Base-by-base conservation (phyloP, 2,329 filamentous ascomycete species). In the Ambrosiella cleistominuta region DNA sequence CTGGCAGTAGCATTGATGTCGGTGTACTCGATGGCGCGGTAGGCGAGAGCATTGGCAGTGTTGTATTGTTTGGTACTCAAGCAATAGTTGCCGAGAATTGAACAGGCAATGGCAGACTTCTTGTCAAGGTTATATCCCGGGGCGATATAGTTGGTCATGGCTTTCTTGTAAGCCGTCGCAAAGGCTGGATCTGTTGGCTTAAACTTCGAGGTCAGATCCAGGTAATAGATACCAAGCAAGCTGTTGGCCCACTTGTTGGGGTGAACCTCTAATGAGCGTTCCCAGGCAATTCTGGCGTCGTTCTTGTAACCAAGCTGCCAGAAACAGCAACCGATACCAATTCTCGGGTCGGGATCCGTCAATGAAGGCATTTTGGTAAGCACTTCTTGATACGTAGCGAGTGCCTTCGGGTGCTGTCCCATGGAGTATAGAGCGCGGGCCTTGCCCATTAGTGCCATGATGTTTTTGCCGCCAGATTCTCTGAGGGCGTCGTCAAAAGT, bases 241-340 rank as follows among this genome's bases (percentile, higher is more conserved):
- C 95, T 88, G 65, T 94, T 89, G 55, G 90, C 90, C 61, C 89
- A 81, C 71, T 95, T 96, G 19, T 89, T 79, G 0, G 87, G 82
- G 65, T 77, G 81, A 66, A 96, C 78, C 67, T 94, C 87, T 36
- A 96, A 72, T 11, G 85, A 82, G 62, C 93, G 79, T 67, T 95
- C 86, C 93, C 93, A 98, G 11, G 93, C 91, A 53, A 76, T 74
- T 67, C 87, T 91, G 7, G 94, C 93, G 65, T 95, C 88, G 39
- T 95, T 88, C 69, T 94, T 96, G 74, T 88, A 89, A 9, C 90
- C 90, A 36, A 98, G 76, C 69, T 95, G 88, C 93, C 94, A 98
- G 69, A 96, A 85, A 73, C 93, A 98, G 70, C 88, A 93, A 51
- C 93, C 93, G 66, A 98, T 91, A 58, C 93, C 93, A 64, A 98